A percentile compares a stretch with the other conserved stretches of the same genome.
These are phyloP conservation scores for Exobasidium cylindrosporum DNA, from an alignment of 1,284 basidiomycete species.

Conservation along the genomic window DNA sequence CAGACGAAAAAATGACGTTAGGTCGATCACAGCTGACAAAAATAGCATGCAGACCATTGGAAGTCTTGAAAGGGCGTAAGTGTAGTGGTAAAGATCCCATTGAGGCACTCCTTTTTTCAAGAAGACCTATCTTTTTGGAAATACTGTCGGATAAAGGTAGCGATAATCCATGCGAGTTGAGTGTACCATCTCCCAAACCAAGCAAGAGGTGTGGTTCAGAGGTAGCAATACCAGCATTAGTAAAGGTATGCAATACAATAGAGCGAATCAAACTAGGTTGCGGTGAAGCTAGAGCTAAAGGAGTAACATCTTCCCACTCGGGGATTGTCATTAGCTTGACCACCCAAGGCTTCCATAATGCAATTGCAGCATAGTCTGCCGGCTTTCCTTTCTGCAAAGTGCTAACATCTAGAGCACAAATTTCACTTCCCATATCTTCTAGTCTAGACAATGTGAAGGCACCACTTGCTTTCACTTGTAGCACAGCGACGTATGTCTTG, in stretches of 20 bases:
- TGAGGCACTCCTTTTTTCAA: constrained; percentile 63
- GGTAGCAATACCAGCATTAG: constrained; percentile 48
- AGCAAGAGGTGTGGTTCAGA: constrained; percentile 67
- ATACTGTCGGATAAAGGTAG: constrained; percentile 26
- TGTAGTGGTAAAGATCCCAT: constrained; percentile 70
- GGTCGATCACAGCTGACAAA: constrained; percentile 49
- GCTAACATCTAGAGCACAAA: constrained; percentile 52
- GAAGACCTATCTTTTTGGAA: constrained; percentile 38
- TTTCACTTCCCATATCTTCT: constrained; percentile 38
- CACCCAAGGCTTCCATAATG: constrained; percentile 72
- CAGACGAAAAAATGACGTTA: constrained; percentile 43
- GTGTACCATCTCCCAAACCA: constrained; percentile 75
- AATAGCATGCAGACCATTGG: constrained; percentile 32
- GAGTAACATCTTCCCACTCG: constrained; percentile 56
- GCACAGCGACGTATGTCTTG: constrained; percentile 61
- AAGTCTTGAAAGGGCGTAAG: constrained; percentile 57
- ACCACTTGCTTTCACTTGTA: constrained; percentile 59
- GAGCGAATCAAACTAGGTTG: constrained; percentile 64
- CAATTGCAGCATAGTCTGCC: constrained; percentile 61
- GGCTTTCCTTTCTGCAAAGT: constrained; percentile 28
- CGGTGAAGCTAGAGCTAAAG: neutral
- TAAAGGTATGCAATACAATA: constrained; percentile 69
- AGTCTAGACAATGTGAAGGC: constrained; percentile 4
- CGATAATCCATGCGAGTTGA: constrained; percentile 64
- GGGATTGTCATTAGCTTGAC: constrained; percentile 65